phyloP scores from a whole-genome alignment of 352 stramenopile genomes.

The Pythium dissimile region DNA sequence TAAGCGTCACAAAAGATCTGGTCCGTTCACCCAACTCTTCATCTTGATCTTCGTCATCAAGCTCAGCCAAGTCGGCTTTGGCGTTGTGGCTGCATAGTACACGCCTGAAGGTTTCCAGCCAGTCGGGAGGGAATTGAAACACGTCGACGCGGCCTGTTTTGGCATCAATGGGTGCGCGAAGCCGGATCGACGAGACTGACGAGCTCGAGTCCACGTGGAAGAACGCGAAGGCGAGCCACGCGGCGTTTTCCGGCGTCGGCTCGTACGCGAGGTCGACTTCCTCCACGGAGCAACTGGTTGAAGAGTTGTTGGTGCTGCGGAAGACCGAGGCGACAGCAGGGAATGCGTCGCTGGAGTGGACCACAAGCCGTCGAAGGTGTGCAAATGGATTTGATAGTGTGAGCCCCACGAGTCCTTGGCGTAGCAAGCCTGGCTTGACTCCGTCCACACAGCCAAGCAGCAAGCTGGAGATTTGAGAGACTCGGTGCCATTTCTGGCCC shows the following conservation, averaged over 20 bases:
- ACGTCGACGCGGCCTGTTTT: neutral
- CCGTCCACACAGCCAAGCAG: neutral
- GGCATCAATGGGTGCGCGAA: neutral
- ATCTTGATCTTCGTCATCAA: neutral
- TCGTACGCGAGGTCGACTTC: neutral
- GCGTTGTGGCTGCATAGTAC: constrained; percentile 2
- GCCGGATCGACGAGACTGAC: constrained; percentile 24
- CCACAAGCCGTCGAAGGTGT: neutral
- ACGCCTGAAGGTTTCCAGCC: constrained; percentile 9
- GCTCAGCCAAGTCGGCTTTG: constrained; percentile 13
- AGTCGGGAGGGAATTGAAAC: neutral
- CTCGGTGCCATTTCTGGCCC: neutral
- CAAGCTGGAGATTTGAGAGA: neutral
- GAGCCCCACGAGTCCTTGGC: neutral
- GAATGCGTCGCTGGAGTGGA: neutral
- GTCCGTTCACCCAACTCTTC: neutral
- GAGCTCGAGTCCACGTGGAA: constrained; percentile 38
- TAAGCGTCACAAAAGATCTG: neutral
- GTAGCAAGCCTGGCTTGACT: neutral
- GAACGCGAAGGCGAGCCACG: constrained; percentile 39
- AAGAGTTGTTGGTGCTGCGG: neutral
- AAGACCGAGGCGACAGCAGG: neutral
- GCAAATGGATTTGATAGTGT: neutral
- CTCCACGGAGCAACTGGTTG: neutral
- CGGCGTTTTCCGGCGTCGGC: neutral